Evolutionary conservation across 2,329 filamentous ascomycete genomes (phyloP).

Genomic region (Penicillium brasilianum): DNA sequence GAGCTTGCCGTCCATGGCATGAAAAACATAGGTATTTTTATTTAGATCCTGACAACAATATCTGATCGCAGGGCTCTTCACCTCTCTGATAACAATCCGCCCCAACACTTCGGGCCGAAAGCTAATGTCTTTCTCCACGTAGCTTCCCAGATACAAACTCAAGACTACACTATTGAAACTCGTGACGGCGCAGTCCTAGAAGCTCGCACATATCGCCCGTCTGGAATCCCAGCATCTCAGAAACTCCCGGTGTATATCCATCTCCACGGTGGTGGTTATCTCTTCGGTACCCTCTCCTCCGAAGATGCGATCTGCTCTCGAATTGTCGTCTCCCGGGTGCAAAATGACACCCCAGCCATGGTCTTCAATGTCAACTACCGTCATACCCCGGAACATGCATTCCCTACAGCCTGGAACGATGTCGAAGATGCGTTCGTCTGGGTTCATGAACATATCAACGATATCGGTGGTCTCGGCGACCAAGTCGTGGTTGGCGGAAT

Average conservation of each 20-base stretch:
- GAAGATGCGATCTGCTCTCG: conserved; percentile 60
- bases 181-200: conserved; percentile 54
- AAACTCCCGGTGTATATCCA: conserved; percentile 57
- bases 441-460: conserved; percentile 53
- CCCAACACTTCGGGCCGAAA: neutral
- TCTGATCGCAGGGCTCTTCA: too few relatives aligned
- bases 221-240: conserved; percentile 32
- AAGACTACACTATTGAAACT: conserved; percentile 47
- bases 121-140: conserved; percentile 14
- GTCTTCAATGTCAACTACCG: conserved; percentile 65
- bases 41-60: conserved; percentile 6
- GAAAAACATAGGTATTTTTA: conserved; percentile 30
- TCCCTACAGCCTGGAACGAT: conserved; percentile 60
- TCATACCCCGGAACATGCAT: conserved; percentile 60
- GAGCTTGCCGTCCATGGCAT: conserved; percentile 38
- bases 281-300: conserved; percentile 59
- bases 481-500: conserved; percentile 56
- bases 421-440: conserved; percentile 61
- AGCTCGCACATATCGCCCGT: conserved; percentile 55
- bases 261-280: conserved; percentile 62
- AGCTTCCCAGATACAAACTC: conserved; percentile 38
- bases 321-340: conserved; percentile 47
- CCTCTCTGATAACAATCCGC: neutral
- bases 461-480: conserved; percentile 46
- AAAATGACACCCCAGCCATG: conserved; percentile 36